A percentile compares a stretch with the other conserved stretches of the same genome.
Evolutionary conservation across 1,284 basidiomycete genomes (phyloP).

Genomic region (Violaceomyces palustris): DNA sequence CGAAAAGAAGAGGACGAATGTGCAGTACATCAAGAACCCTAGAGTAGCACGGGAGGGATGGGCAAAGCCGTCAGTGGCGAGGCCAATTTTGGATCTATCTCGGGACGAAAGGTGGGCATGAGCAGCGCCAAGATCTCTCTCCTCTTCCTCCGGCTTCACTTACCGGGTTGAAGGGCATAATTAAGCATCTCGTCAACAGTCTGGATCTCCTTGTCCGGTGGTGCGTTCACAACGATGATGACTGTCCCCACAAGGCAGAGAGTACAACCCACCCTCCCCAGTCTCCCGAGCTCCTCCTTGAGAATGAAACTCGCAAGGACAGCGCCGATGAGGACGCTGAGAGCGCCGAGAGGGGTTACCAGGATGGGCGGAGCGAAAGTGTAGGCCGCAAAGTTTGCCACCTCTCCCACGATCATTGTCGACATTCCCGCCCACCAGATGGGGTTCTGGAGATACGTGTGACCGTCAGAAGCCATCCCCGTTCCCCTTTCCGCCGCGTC

Average conservation of each 20-base stretch:
- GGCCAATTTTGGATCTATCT: too few species aligned
- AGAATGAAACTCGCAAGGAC: conserved; percentile 82
- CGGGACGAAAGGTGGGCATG: not conserved
- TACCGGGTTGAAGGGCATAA: conserved; percentile 81
- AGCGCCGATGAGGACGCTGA: conserved; percentile 83
- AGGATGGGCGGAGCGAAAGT: conserved; percentile 95
- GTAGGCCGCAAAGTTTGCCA: conserved; percentile 98
- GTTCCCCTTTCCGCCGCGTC: conserved; percentile 45
- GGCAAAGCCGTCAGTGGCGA: not conserved
- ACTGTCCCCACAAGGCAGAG: conserved; percentile 84
- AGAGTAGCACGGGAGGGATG: not conserved
- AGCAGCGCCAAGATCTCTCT: not conserved
- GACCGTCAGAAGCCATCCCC: conserved; percentile 48
- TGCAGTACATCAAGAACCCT: conserved; percentile 73
- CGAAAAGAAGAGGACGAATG: conserved; percentile 72
- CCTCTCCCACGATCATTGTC: conserved; percentile 60
- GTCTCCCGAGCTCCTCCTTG: conserved; percentile 85
- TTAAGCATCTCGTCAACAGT: conserved; percentile 90
- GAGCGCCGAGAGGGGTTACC: conserved; percentile 89
- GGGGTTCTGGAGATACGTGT: conserved; percentile 76
- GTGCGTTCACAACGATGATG: conserved; percentile 93
- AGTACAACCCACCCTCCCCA: conserved; percentile 87
- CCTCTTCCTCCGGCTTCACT: conserved; percentile 45
- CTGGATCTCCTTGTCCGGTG: conserved; percentile 86
- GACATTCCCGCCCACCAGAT: conserved; percentile 98